phyloP scores from a whole-genome alignment of 2,329 filamentous ascomycete genomes.

The Rutstroemia sp. region DNA sequence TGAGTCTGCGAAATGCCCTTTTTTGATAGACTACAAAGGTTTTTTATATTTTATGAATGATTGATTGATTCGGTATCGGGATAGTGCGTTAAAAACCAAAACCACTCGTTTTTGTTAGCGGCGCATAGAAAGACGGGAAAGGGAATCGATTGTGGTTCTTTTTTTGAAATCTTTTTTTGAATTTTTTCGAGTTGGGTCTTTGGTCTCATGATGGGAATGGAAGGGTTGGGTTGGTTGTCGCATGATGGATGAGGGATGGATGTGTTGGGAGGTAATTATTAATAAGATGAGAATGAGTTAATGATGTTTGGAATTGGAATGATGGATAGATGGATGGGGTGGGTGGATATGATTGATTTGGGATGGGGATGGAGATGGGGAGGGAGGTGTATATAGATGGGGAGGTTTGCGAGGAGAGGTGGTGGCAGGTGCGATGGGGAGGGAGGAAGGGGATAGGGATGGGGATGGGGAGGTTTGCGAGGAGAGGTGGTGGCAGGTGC shows the following conservation, averaged over 20 bases:
- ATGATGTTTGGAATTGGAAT: background rate
- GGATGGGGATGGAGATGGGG: background rate
- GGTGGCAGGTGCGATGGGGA: too few relatives aligned
- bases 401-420: too few relatives aligned
- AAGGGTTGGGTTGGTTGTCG: background rate
- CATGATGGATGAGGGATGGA: background rate
- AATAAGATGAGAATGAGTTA: background rate
- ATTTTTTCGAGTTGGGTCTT: background rate
- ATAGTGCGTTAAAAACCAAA: background rate
- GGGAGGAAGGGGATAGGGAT: background rate
- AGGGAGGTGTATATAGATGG: too few relatives aligned
- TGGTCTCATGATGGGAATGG: background rate
- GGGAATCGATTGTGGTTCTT: too few relatives aligned
- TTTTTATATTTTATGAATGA: background rate
- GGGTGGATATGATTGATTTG: slow-evolving; percentile 1
- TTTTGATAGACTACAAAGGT: background rate
- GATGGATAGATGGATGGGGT: background rate
- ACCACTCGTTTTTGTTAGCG: background rate
- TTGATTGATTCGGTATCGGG: background rate
- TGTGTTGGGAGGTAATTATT: background rate
- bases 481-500: background rate
- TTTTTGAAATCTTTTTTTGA: too few relatives aligned
- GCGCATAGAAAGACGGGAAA: too few relatives aligned
- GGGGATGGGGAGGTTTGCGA: background rate
- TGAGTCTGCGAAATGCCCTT: background rate